Percentiles rank a stretch among this genome's conserved stretches.
Conservation (phyloP, 306 rosid genomes). For the Cicer cuneatum region DNA sequence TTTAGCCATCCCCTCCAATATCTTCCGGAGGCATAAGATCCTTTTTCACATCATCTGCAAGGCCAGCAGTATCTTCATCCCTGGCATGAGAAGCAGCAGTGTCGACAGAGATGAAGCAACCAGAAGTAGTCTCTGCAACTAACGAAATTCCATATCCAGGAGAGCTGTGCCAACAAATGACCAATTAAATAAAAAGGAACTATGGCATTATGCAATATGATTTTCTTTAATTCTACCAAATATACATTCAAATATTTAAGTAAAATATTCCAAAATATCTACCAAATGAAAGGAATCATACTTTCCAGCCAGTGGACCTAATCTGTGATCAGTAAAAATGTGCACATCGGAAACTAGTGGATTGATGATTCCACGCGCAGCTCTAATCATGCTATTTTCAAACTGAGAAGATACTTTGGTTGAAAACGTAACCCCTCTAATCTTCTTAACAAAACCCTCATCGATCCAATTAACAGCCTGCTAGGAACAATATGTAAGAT, state of each 20-base stretch:
- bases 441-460: conserved; percentile 87
- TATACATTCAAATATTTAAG: conserved; percentile 9
- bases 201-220: conserved; percentile 15
- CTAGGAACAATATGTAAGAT: conserved; percentile 35
- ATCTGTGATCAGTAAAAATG: conserved; percentile 77
- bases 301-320: conserved; percentile 88
- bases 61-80: conserved; percentile 55
- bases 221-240: conserved; percentile 17
- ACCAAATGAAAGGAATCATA: conserved; percentile 51
- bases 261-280: conserved; percentile 29
- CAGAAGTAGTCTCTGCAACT: conserved; percentile 85
- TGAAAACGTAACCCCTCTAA: conserved; percentile 81
- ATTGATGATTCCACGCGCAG: conserved; percentile 86
- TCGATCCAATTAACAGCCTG: conserved; percentile 90
- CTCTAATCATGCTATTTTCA: conserved; percentile 78
- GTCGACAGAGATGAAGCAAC: conserved; percentile 84
- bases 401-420: conserved; percentile 80
- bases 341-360: conserved; percentile 84
- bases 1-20: conserved; percentile 68
- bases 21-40: conserved; percentile 71
- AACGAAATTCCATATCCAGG: conserved; percentile 92
- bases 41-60: conserved; percentile 64
- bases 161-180: conserved; percentile 63
- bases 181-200: conserved; percentile 5
- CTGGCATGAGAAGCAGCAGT: conserved; percentile 66